Conservation (phyloP, 768 basidiomycete genomes). For the Termitomyces sp. region DNA sequence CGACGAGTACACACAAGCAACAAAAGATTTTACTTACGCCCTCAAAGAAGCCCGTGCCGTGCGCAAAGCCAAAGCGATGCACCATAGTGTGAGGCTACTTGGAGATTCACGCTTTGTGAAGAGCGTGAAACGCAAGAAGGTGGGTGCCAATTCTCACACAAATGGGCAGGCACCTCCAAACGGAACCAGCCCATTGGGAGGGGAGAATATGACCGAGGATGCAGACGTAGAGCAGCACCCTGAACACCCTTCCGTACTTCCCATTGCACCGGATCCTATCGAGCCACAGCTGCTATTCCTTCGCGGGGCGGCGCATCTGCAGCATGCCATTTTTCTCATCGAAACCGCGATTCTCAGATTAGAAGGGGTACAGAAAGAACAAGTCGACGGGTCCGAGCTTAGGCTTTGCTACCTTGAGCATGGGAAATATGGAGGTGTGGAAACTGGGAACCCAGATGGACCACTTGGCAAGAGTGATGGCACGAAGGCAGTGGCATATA, state of each 20-base stretch:
- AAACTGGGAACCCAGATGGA: conserved; percentile 77
- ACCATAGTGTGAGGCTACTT: conserved; percentile 35
- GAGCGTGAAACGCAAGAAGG: conserved; percentile 52
- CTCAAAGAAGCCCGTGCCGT: conserved; percentile 69
- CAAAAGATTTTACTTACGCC: conserved; percentile 76
- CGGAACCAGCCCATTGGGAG: conserved; percentile 47
- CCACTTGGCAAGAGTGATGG: conserved; percentile 58
- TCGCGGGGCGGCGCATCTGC: conserved; percentile 78
- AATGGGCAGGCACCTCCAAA: conserved; percentile 66
- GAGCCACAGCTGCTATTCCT: conserved; percentile 82
- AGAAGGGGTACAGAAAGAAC: conserved; percentile 59
- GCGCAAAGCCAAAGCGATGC: conserved; percentile 59
- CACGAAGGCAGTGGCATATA: conserved; percentile 61
- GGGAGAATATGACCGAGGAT: conserved; percentile 39
- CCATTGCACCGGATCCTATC: conserved; percentile 80
- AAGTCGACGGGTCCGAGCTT: conserved; percentile 67
- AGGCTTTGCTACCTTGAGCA: conserved; percentile 72
- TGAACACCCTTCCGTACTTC: conserved; percentile 68
- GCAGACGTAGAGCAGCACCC: conserved; percentile 45
- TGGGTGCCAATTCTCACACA: conserved; percentile 29
- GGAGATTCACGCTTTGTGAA: conserved; percentile 30
- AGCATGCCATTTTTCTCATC: conserved; percentile 70
- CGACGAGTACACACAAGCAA: conserved; percentile 71
- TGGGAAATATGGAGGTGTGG: conserved; percentile 78
- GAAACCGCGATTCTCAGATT: conserved; percentile 67